Evolutionary conservation across 129 eudicot species (phyloP), one percentile per base, ranked within the genome.

Genomic region (Apium graveolens): DNA sequence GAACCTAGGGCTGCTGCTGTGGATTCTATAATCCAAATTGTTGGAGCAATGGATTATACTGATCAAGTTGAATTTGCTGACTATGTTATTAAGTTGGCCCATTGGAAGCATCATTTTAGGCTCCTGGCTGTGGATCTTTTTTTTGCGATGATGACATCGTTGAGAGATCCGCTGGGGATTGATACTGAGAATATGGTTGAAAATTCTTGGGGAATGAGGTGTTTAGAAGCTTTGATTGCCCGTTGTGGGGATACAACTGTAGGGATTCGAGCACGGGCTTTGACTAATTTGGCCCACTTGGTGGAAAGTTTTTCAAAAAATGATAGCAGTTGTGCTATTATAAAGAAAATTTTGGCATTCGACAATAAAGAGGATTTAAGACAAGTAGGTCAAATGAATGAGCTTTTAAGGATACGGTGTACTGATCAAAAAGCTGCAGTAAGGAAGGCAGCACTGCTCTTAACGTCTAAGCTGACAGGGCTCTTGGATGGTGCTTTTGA

Each of bases 361-460:
- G 90, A 88, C 78, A 32, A 65, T 74, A 82, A 60, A 5, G 86
- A 81, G 18, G 11, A 70, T 44, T 32, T 34, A 31, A 80, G 63
- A 42, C 74, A 49, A 60, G 87, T 80, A 10, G 85, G 85, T 74
- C 79, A 88, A 74, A 46, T 86, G 38, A 90, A 85, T 79, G 83
- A 81, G 45, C 81, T 96, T 26, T 78, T 96, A 75, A 87, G 85
- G 80, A 84, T 82, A 62, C 83, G 99, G 46, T 92, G 97, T 81
- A 85, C 80, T 78, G 99, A 96, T 78, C 97, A 96, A 80, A 96
- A 96, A 76, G 97, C 99, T 10, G 97, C 95, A 44, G 99, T 96
- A 65, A 84, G 99, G 86, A 96, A 90, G 81, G 90, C 99, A 63
- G 91, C 99, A 68, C 99, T 96, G 77, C 78, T 89, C 74, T 77